A percentile compares a stretch with the other conserved stretches of the same genome.
Conservation (phyloP, 2,329 filamentous ascomycete species). For the Neofusicoccum umdonicola region DNA sequence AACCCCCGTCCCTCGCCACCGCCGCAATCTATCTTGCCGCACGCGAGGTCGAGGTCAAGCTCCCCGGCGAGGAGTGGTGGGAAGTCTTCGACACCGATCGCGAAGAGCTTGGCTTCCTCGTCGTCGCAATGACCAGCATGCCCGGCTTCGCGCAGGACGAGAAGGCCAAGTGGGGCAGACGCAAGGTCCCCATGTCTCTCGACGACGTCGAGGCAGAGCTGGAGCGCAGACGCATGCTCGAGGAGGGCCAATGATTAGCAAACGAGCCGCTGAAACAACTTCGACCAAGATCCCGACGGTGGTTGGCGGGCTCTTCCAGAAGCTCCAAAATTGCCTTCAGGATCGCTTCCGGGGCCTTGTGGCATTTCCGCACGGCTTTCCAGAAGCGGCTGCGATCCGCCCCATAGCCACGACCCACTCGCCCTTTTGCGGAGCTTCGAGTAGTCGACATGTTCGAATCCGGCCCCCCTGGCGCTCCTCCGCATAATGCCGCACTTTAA, state of each 20-base stretch:
- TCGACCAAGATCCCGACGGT: background rate
- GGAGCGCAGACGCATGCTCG: conserved; percentile 45
- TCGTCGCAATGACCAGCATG: conserved; percentile 79
- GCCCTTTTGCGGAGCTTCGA: background rate
- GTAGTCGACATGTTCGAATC: background rate
- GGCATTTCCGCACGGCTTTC: background rate
- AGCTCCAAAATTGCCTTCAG: background rate
- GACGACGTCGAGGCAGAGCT: conserved; percentile 60
- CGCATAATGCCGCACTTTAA: background rate
- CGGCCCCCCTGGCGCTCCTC: background rate
- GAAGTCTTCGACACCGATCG: conserved; percentile 95
- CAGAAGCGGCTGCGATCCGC: background rate
- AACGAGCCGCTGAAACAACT: background rate
- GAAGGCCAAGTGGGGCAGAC: conserved; percentile 50
- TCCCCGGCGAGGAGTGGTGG: conserved; percentile 91
- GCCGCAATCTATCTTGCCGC: conserved; percentile 90
- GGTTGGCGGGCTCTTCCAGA: background rate
- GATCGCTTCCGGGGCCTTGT: too few relatives aligned
- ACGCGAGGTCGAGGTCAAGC: conserved; percentile 69
- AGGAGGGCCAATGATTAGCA: conserved; percentile 6
- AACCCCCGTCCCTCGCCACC: conserved; percentile 79
- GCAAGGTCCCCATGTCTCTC: conserved; percentile 59
- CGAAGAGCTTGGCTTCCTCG: conserved; percentile 90
- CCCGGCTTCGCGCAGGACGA: conserved; percentile 66
- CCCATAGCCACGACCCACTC: background rate